Evolutionary conservation across 208 protist species (phyloP), one percentile per base, ranked within the genome.

Genomic region (Wallacemonas sp.): DNA sequence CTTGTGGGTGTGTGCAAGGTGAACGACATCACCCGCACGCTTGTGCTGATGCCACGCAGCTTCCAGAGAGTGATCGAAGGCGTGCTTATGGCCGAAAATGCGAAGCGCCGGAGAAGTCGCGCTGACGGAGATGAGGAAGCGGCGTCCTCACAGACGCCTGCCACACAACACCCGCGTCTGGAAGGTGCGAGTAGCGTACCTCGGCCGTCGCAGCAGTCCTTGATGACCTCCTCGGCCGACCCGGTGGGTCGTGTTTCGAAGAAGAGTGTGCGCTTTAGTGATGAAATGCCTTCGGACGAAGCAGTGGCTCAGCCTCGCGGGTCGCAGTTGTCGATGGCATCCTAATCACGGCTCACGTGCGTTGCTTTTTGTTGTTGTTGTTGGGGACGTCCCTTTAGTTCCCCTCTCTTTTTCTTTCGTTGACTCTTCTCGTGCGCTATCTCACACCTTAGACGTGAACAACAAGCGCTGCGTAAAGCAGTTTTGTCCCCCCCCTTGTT

Each of bases 1-100:
- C 80, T 99, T 0, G 95, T 99, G 28, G 99, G 99, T 49, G 99
- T 99, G 62, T 99, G 99, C 84, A 99, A 99, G 80, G 99, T 98
- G 28, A 78, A 98, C 59, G 96, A 99, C 82, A 90, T 88, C 31
- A 99, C 99, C 15, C 91, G 98, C 60, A 98, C 85, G 21, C 86
- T 99, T 14, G 94, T 98, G 1, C 93, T 99, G 64, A 94, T 98
- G 79, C 98, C 98, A n/a, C 69, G 76, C 38, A 68, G 66, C 38
- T 93, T 96, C 49, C 78, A 79, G 54, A 68, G 69, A 0, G 62
- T 70, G 8, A 73, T 96, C 17, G 67, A 58, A 19, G 6, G 75
- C 39, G 34, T 39, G 5, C 55, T 66, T 3, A 34, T 71, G 2
- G 26, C 39, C 11, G 24, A 39, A 42, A 36, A 59, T 68, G 61